Evolutionary conservation across 768 basidiomycete genomes (phyloP), one percentile per base, ranked within the genome.

Genomic region (Galerina marginata): DNA sequence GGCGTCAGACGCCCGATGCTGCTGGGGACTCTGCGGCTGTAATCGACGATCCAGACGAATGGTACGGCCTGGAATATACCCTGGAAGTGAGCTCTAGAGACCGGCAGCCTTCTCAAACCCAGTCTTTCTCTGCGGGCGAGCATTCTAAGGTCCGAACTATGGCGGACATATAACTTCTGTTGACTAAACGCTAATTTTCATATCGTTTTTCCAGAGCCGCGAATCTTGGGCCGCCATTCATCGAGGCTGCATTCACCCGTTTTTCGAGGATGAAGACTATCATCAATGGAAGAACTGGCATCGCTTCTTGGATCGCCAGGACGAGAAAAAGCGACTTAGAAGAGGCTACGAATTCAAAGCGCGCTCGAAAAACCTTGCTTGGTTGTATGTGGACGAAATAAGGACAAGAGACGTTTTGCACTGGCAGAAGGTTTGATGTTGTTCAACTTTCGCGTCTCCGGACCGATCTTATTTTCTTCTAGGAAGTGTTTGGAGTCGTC

Each of bases 241-340:
- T 61, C 69, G 69, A 54, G 77, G 76, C 3, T 69, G 61, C 4
- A 66, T 78, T 12, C 73, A 79, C 56, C 78, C 80, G 0, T 73
- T 69, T 55, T 73, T 72, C 56, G 77, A 76, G 56, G 77, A 79
- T 56, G 73, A 79, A 56, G 77, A 78, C 51, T 82, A 76, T 51
- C 70, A 71, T 40, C 73, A 74, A 40, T 82, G 81, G 80, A 75
- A 74, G 64, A 75, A 75, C 54, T 82, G 80, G 80, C 81, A 81
- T 59, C 68, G 70, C n/a, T 74, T 69, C 54, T 71, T 82, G 20
- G 80, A 81, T 49, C 72, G 66, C 3, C 71, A 74, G 59, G 77
- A 79, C 47, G 72, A 75, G 52, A 70, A 65, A 55, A 67, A 69
- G 48, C 69, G 65, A 49, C 71, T 74, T 48, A 68, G 59, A 44